These are phyloP conservation scores for Solanum gracilifrons DNA, from an alignment of 257 asterid species.

Conservation along the genomic window DNA sequence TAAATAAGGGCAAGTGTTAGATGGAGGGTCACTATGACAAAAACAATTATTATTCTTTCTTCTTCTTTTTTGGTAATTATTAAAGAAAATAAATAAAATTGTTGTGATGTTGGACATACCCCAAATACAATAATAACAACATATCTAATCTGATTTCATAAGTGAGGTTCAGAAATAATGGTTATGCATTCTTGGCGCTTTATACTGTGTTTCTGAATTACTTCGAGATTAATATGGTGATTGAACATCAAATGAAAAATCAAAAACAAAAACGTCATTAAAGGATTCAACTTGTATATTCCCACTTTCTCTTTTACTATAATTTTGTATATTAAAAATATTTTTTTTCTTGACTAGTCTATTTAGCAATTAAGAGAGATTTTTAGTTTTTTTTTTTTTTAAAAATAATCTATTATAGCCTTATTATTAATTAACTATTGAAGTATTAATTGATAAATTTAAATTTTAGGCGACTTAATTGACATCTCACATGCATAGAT, in stretches of 20 bases:
- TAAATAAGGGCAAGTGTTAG: neutral
- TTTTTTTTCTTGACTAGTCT: neutral
- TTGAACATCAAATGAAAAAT: too few species aligned
- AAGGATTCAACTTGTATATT: neutral
- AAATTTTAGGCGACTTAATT: neutral
- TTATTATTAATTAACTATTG: neutral
- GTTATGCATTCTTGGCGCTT: fast-evolving
- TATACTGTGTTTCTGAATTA: too few species aligned
- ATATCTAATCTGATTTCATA: neutral
- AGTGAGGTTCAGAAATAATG: neutral
- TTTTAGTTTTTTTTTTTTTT: neutral
- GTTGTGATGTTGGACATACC: neutral
- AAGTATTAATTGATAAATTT: neutral
- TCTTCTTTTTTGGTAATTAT: neutral
- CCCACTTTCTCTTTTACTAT: neutral
- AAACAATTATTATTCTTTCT: neutral
- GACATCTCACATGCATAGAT: neutral
- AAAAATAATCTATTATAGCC: neutral
- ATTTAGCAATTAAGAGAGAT: neutral
- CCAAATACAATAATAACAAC: neutral
- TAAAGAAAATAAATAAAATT: neutral
- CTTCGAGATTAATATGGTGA: too few species aligned
- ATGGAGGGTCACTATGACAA: neutral
- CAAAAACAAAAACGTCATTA: fast-evolving
- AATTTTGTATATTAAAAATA: too few species aligned